These are phyloP conservation scores for Ogataea sp. DNA, from an alignment of 805 yeast species.

Conservation along the genomic window DNA sequence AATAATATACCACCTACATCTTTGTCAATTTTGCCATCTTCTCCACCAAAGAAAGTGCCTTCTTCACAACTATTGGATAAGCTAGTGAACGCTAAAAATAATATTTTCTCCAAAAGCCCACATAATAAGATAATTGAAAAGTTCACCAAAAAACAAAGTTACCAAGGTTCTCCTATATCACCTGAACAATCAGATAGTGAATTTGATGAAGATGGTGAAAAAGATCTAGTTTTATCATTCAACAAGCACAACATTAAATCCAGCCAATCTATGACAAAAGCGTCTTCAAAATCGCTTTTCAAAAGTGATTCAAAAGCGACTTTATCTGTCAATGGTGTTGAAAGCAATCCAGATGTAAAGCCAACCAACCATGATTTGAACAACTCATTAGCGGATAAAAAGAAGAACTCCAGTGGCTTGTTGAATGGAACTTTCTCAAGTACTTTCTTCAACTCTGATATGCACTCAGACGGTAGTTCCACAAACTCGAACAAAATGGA, in stretches of 20 bases:
- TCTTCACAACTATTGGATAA: not conserved
- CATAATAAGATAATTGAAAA: not conserved
- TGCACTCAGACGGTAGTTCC: not conserved
- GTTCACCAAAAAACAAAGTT: not conserved
- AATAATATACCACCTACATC: not conserved
- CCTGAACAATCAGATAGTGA: too few species aligned
- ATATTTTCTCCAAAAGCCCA: not conserved
- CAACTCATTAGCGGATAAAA: too few species aligned
- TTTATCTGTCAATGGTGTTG: too few species aligned
- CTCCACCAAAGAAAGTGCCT: not conserved
- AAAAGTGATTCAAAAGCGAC: not conserved
- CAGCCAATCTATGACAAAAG: not conserved
- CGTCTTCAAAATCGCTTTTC: too few species aligned
- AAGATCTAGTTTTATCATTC: not conserved
- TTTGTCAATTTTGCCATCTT: too few species aligned
- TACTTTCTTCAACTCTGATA: constrained; percentile 8
- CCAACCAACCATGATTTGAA: too few species aligned
- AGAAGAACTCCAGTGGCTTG: not conserved
- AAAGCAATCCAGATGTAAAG: too few species aligned
- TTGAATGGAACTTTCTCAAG: constrained; percentile 5
- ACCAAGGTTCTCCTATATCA: not conserved
- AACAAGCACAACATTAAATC: not conserved
- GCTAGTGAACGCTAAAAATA: not conserved
- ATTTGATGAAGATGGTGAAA: not conserved
- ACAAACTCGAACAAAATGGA: not conserved